phyloP scores from a whole-genome alignment of 2,329 filamentous ascomycete species.

The Cercospora sp. region DNA sequence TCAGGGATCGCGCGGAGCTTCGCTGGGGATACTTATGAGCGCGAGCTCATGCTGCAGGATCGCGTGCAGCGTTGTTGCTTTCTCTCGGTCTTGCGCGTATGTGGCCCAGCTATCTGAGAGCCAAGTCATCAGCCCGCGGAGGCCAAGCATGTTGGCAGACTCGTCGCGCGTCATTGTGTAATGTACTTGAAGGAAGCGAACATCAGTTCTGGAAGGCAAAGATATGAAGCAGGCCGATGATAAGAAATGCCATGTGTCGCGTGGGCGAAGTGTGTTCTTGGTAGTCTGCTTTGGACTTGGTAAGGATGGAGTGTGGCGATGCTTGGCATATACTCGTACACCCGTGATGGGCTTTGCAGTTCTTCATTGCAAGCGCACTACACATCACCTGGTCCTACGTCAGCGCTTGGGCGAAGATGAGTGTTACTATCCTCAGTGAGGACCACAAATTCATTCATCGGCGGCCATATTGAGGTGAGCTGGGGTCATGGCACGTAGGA shows the following conservation, averaged over 20 bases:
- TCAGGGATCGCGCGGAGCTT: background rate
- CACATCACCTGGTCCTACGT: background rate
- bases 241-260: conserved; percentile 5
- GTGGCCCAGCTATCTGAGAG: background rate
- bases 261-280: background rate
- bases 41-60: background rate
- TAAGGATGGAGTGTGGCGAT: background rate
- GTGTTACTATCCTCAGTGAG: background rate
- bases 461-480: background rate
- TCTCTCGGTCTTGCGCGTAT: background rate
- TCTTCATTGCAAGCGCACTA: background rate
- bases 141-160: conserved; percentile 10
- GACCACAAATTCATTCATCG: background rate
- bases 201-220: background rate
- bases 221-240: background rate
- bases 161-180: conserved; percentile 13
- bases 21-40: background rate
- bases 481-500: background rate
- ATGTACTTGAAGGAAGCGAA: background rate
- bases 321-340: background rate
- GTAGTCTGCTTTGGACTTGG: background rate
- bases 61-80: background rate
- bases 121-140: conserved; percentile 5
- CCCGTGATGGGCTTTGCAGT: background rate
- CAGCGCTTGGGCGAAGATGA: background rate